A percentile compares a stretch with the other conserved stretches of the same genome.
phyloP scores from a whole-genome alignment of 2,329 filamentous ascomycete species.

The Coniochaeta hoffmannii region DNA sequence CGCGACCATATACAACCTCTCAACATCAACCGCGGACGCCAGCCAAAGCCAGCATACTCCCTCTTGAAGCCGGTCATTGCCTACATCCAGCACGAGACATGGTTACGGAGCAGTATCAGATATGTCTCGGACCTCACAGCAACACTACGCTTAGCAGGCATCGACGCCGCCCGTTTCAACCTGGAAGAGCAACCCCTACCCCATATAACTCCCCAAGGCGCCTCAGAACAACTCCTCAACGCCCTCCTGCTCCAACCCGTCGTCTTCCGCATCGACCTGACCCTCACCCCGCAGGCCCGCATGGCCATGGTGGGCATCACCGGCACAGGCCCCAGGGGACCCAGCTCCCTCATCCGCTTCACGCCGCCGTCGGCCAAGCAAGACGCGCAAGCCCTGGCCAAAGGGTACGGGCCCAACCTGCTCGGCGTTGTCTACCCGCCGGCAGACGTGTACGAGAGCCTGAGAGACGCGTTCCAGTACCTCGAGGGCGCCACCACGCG shows the following conservation, averaged over 20 bases:
- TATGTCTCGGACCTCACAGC: conserved; percentile 36
- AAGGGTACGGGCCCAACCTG: neutral
- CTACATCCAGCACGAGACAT: conserved; percentile 35
- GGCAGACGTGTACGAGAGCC: neutral
- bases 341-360: conserved; percentile 10
- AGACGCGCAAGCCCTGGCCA: neutral
- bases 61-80: conserved; percentile 46
- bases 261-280: conserved; percentile 33
- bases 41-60: conserved; percentile 33
- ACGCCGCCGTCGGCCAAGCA: conserved; percentile 4
- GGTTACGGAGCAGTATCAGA: conserved; percentile 28
- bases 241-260: conserved; percentile 34
- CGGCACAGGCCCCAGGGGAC: conserved; percentile 20
- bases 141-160: conserved; percentile 37
- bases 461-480: neutral
- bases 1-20: conserved; percentile 50
- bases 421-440: neutral
- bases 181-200: conserved; percentile 29
- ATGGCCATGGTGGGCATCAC: conserved; percentile 31
- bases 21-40: conserved; percentile 26
- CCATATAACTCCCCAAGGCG: conserved; percentile 17
- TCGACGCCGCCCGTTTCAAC: conserved; percentile 32
- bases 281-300: conserved; percentile 33
- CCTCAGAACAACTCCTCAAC: conserved; percentile 35
- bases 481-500: neutral